Evolutionary conservation across 257 asterid species (phyloP).

Genomic region (Haberlea rhodopensis): DNA sequence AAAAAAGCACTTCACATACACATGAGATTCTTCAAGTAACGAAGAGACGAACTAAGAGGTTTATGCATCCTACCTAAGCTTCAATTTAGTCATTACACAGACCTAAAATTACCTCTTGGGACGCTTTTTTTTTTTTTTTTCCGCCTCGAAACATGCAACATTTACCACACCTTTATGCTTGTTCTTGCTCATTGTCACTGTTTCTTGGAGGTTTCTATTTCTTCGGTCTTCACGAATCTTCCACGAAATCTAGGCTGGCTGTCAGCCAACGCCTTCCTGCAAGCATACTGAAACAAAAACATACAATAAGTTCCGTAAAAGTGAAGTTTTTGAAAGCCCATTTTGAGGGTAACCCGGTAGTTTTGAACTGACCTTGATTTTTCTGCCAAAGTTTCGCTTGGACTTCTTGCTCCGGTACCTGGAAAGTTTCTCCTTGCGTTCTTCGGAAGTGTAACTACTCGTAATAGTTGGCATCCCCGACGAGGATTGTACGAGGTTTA

Average conservation of each 20-base stretch:
- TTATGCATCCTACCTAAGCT: constrained; percentile 25
- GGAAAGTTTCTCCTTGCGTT: constrained; percentile 75
- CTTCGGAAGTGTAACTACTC: constrained; percentile 53
- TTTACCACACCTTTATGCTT: constrained; percentile 18
- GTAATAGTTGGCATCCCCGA: constrained; percentile 41
- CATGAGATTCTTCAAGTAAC: constrained; percentile 30
- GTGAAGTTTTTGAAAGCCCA: background rate
- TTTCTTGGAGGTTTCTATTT: constrained; percentile 43
- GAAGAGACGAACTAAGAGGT: constrained; percentile 22
- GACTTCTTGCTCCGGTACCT: constrained; percentile 83
- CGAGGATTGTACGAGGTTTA: constrained; percentile 47
- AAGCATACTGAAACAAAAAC: constrained; percentile 61
- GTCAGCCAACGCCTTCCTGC: constrained; percentile 97
- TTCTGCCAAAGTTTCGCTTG: constrained; percentile 84
- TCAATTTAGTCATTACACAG: constrained; percentile 18
- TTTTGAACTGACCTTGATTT: constrained; percentile 62
- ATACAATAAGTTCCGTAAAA: background rate
- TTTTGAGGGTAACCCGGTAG: background rate
- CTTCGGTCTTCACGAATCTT: constrained; percentile 83
- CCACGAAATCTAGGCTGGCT: constrained; percentile 95
- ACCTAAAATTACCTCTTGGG: constrained; percentile 14
- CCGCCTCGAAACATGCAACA: constrained; percentile 11
- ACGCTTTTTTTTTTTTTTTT: constrained; percentile 16
- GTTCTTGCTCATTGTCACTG: constrained; percentile 27
- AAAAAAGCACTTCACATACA: constrained; percentile 29